Evolutionary conservation across 2,329 filamentous ascomycete species (phyloP).

Genomic region (Bipolaris sorokiniana): DNA sequence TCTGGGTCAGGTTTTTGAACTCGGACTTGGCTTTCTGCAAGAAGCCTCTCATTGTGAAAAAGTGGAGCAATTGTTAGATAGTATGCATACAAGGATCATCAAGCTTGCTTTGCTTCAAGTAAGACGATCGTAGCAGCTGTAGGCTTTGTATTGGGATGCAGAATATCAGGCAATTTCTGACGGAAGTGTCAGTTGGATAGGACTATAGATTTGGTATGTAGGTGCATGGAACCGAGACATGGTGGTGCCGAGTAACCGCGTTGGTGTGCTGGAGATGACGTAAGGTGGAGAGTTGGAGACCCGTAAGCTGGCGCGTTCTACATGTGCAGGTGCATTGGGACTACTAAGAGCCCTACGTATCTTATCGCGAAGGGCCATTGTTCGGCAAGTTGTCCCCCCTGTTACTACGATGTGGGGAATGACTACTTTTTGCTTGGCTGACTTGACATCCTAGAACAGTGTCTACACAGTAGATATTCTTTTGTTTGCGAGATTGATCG

Average conservation of each 20-base stretch:
- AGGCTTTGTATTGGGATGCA: background rate
- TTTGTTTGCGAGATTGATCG: background rate
- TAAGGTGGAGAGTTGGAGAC: constrained; percentile 11
- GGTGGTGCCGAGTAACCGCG: constrained; percentile 19
- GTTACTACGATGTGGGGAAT: background rate
- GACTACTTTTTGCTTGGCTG: background rate
- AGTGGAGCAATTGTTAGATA: constrained; percentile 12
- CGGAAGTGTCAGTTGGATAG: background rate
- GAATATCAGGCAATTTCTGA: background rate
- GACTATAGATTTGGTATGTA: background rate
- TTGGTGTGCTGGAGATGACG: constrained; percentile 16
- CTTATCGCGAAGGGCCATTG: constrained; percentile 9
- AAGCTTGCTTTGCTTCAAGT: background rate
- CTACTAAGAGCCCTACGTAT: background rate
- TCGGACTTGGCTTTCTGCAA: constrained; percentile 40
- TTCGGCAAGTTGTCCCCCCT: background rate
- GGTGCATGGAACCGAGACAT: constrained; percentile 1
- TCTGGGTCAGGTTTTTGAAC: constrained; percentile 21
- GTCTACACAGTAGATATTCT: background rate
- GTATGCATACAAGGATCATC: background rate
- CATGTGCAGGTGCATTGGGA: background rate
- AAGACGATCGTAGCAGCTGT: background rate
- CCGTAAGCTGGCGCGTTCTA: constrained; percentile 1
- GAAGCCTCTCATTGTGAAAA: constrained; percentile 33
- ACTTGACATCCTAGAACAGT: background rate